These are phyloP conservation scores for Euphorbia schlechtendalii DNA, from an alignment of 441 rosid genomes.

Conservation along the genomic window DNA sequence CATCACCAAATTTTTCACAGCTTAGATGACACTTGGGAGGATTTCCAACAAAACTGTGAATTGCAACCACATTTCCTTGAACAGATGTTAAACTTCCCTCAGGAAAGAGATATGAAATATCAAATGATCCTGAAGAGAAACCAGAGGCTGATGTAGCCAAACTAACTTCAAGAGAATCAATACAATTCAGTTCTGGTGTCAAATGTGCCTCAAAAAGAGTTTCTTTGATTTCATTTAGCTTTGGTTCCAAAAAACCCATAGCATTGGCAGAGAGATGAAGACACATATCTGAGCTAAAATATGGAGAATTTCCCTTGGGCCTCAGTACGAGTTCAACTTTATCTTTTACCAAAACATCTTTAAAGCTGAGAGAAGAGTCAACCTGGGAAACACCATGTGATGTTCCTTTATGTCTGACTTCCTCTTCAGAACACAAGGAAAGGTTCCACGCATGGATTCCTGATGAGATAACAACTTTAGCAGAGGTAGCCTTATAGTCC, in stretches of 20 bases:
- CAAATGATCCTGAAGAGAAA: slow-evolving; percentile 24
- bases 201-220: slow-evolving; percentile 25
- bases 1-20: slow-evolving; percentile 25
- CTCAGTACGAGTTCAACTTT: slow-evolving; percentile 20
- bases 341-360: slow-evolving; percentile 24
- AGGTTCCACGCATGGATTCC: slow-evolving; percentile 47
- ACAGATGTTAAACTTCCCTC: slow-evolving; percentile 55
- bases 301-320: slow-evolving; percentile 19
- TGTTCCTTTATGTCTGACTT: slow-evolving; percentile 21
- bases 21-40: slow-evolving; percentile 19
- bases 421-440: slow-evolving; percentile 41
- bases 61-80: slow-evolving; percentile 47
- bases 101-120: slow-evolving; percentile 40
- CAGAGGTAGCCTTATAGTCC: slow-evolving; percentile 26
- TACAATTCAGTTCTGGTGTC: slow-evolving; percentile 21
- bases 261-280: slow-evolving; percentile 45
- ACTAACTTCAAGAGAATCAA: slow-evolving; percentile 21
- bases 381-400: slow-evolving; percentile 21
- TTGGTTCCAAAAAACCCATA: slow-evolving; percentile 29
- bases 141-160: slow-evolving; percentile 13
- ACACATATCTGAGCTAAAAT: slow-evolving; percentile 39
- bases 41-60: slow-evolving; percentile 36
- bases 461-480: slow-evolving; percentile 39
- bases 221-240: slow-evolving; percentile 35
- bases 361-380: slow-evolving; percentile 21